Conservation (phyloP, 1,284 basidiomycete genomes). For the Fomitopsis palustris region DNA sequence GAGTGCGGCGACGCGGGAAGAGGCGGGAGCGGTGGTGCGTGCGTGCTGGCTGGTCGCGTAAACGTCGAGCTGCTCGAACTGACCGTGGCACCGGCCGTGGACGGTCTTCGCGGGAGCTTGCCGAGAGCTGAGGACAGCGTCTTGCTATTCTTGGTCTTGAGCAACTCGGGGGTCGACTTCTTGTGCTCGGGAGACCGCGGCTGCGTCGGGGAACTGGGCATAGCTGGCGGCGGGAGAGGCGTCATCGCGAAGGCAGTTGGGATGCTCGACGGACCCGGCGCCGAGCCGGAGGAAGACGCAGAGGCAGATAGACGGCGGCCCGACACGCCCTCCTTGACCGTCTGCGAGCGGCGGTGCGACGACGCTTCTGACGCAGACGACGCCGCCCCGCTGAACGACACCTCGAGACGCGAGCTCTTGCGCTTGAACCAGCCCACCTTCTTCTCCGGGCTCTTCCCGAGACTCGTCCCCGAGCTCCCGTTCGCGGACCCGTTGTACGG, state of each 20-base stretch:
- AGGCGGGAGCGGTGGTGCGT: conserved; percentile 18
- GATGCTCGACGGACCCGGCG: conserved; percentile 5
- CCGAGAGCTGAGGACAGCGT: conserved; percentile 2
- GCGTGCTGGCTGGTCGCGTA: conserved; percentile 13
- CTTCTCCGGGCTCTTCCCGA: conserved; percentile 39
- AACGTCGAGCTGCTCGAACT: conserved; percentile 1
- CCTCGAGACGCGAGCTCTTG: conserved; percentile 31
- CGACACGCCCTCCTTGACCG: neutral
- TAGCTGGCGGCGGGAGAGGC: neutral
- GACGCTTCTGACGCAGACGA: neutral
- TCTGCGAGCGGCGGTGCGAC: conserved; percentile 7
- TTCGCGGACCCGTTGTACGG: conserved; percentile 14
- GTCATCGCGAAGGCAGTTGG: conserved; percentile 7
- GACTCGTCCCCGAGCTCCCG: conserved; percentile 26
- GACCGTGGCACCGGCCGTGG: conserved; percentile 24
- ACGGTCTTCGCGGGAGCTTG: conserved; percentile 21
- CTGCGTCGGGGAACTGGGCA: conserved; percentile 5
- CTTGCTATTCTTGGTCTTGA: conserved; percentile 12
- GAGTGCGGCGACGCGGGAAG: conserved; percentile 17
- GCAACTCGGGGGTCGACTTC: conserved; percentile 23
- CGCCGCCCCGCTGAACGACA: conserved; percentile 9
- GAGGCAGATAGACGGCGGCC: conserved; percentile 17
- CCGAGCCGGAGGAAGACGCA: conserved; percentile 6
- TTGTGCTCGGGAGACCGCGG: conserved; percentile 18
- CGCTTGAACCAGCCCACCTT: conserved; percentile 54